Conservation (phyloP, 768 basidiomycete species). For the Serendipita sp. region DNA sequence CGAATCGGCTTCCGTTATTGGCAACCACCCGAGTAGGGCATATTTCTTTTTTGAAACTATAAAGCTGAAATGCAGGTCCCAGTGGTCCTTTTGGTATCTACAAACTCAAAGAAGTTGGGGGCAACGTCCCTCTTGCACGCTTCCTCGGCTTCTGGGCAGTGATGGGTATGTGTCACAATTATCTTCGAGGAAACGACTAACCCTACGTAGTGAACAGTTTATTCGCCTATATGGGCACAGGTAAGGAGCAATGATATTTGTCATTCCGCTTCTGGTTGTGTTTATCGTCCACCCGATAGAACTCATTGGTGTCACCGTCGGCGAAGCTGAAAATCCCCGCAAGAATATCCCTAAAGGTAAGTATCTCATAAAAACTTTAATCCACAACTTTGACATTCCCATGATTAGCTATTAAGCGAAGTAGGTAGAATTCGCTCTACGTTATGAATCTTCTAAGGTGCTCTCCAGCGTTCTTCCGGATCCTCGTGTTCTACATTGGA, state of each 20-base stretch:
- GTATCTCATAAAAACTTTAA: background rate
- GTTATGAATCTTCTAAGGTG: background rate
- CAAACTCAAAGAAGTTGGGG: constrained; percentile 5
- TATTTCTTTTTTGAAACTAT: constrained; percentile 26
- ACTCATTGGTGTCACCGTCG: constrained; percentile 17
- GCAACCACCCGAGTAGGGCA: constrained; percentile 26
- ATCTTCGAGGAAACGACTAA: background rate
- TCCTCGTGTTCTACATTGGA: constrained; percentile 45
- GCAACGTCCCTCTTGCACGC: constrained; percentile 28
- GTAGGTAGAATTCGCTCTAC: background rate
- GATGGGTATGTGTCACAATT: constrained; percentile 7
- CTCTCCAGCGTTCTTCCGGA: constrained; percentile 19
- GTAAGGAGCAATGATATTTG: constrained; percentile 20
- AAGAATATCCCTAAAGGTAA: constrained; percentile 42
- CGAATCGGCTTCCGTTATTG: constrained; percentile 24
- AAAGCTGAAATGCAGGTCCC: constrained; percentile 12
- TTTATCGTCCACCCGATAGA: background rate
- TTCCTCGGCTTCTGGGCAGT: constrained; percentile 62
- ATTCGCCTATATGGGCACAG: constrained; percentile 61
- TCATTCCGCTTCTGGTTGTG: background rate
- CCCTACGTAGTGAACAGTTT: constrained; percentile 41
- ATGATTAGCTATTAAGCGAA: constrained; percentile 38
- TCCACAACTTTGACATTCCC: background rate
- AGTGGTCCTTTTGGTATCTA: constrained; percentile 22
- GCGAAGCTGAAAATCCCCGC: constrained; percentile 50